Percentiles rank a stretch among this genome's conserved stretches.
phyloP scores from a whole-genome alignment of 75 land plant species.

The Pinus taeda region DNA sequence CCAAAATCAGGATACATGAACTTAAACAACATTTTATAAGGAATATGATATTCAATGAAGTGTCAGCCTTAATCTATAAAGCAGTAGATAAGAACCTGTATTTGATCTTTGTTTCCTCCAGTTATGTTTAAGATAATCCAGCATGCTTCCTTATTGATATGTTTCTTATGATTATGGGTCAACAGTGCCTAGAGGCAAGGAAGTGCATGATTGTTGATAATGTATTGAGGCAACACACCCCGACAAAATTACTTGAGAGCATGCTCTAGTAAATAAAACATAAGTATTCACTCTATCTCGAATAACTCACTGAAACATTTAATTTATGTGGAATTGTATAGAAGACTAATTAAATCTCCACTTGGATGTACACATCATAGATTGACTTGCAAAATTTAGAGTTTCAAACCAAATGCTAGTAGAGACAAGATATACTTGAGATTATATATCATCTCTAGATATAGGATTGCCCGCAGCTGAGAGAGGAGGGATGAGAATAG shows the following conservation, averaged over 20 bases:
- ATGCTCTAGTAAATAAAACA: too few species aligned
- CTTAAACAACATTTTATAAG: not conserved
- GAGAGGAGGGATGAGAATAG: constrained; percentile 62
- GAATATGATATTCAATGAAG: not conserved
- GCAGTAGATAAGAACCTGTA: constrained; percentile 30
- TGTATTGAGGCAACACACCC: constrained; percentile 55
- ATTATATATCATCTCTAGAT: constrained; percentile 68
- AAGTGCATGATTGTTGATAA: constrained; percentile 51
- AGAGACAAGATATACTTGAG: constrained; percentile 32
- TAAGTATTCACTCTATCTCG: too few species aligned
- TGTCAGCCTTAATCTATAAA: too few species aligned
- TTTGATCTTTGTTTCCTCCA: constrained; percentile 61
- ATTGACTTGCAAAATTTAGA: too few species aligned
- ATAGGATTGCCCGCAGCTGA: constrained; percentile 67
- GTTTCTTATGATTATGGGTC: constrained; percentile 50
- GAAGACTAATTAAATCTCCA: too few species aligned
- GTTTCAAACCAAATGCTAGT: too few species aligned
- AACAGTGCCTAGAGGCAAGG: constrained; percentile 40
- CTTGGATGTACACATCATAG: too few species aligned
- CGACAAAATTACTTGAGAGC: too few species aligned
- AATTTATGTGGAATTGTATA: too few species aligned
- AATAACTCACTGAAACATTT: too few species aligned
- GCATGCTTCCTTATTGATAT: constrained; percentile 63
- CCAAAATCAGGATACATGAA: not conserved
- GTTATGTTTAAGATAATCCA: constrained; percentile 65